Evolutionary conservation across 257 asterid genomes (phyloP).

Genomic region (Solanum gracilifrons): DNA sequence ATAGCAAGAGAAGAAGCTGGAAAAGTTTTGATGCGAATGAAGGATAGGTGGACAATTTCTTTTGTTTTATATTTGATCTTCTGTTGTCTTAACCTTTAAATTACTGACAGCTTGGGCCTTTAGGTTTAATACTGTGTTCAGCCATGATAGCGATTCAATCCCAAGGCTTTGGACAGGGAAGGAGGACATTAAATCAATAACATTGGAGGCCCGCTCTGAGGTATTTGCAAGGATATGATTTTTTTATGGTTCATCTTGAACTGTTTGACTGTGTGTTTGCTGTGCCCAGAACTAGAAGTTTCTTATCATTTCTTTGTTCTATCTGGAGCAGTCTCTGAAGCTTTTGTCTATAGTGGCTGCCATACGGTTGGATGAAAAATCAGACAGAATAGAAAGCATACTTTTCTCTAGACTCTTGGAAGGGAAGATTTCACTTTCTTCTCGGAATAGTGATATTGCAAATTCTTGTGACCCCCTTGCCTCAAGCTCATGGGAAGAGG

Average conservation of each 20-base stretch:
- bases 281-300: not conserved
- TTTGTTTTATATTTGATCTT: not conserved
- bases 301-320: not conserved
- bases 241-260: not conserved
- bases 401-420: slow-evolving; percentile 32
- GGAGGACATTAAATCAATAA: slow-evolving; percentile 50
- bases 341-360: slow-evolving; percentile 42
- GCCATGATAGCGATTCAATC: slow-evolving; percentile 47
- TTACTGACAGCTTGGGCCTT: slow-evolving; percentile 2
- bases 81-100: not conserved
- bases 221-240: slow-evolving; percentile 16
- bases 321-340: slow-evolving; percentile 33
- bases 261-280: not conserved
- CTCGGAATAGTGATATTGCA: slow-evolving; percentile 14
- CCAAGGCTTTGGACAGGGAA: slow-evolving; percentile 75
- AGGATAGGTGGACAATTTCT: slow-evolving; percentile 34
- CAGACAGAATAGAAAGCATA: slow-evolving; percentile 29
- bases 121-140: slow-evolving; percentile 48
- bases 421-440: slow-evolving; percentile 10
- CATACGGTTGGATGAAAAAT: slow-evolving; percentile 30
- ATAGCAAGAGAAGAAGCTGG: slow-evolving; percentile 62
- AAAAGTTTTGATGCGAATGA: slow-evolving; percentile 46
- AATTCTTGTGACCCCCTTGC: slow-evolving; percentile 41
- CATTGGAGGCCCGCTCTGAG: slow-evolving; percentile 46
- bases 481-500: slow-evolving; percentile 62